Percentiles rank a stretch among this genome's conserved stretches.
Evolutionary conservation across 2,329 filamentous ascomycete genomes (phyloP).

Genomic region (Pyrenochaeta sp.): DNA sequence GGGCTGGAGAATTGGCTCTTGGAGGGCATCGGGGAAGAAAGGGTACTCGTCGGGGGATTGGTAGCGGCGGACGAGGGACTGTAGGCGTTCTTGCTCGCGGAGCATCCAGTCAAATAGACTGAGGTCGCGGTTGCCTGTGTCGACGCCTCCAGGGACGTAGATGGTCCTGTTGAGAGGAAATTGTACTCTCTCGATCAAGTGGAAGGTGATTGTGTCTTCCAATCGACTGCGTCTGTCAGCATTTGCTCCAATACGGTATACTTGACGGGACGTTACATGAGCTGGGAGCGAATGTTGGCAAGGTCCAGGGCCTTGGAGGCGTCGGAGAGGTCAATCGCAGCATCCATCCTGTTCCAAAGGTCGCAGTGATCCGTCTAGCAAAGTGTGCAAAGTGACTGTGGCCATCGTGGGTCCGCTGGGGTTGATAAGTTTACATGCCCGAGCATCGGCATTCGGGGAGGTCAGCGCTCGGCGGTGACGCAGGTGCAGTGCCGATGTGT

Average conservation of each 20-base stretch:
- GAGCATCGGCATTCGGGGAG: constrained; percentile 17
- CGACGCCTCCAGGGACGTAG: constrained; percentile 81
- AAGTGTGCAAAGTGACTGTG: constrained; percentile 11
- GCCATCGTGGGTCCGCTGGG: constrained; percentile 10
- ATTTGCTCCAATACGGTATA: background rate
- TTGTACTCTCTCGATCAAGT: constrained; percentile 96
- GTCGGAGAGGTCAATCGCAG: constrained; percentile 87
- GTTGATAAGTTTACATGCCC: constrained; percentile 6
- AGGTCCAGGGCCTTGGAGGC: constrained; percentile 86
- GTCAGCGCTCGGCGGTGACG: constrained; percentile 28
- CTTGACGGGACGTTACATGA: constrained; percentile 73
- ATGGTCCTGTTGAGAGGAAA: constrained; percentile 92
- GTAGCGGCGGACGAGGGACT: constrained; percentile 93
- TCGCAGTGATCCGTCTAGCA: background rate
- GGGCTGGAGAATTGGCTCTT: constrained; percentile 83
- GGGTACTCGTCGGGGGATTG: constrained; percentile 97
- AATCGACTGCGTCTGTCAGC: constrained; percentile 71
- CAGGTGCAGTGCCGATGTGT: constrained; percentile 20
- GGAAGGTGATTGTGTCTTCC: constrained; percentile 97
- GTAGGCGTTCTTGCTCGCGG: constrained; percentile 85
- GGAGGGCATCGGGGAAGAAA: constrained; percentile 87
- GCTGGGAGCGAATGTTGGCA: constrained; percentile 88
- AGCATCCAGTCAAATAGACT: constrained; percentile 96
- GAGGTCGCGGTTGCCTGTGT: constrained; percentile 75
- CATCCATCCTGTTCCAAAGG: constrained; percentile 72